phyloP scores from a whole-genome alignment of 768 basidiomycete genomes.

The Lactarius vividus region DNA sequence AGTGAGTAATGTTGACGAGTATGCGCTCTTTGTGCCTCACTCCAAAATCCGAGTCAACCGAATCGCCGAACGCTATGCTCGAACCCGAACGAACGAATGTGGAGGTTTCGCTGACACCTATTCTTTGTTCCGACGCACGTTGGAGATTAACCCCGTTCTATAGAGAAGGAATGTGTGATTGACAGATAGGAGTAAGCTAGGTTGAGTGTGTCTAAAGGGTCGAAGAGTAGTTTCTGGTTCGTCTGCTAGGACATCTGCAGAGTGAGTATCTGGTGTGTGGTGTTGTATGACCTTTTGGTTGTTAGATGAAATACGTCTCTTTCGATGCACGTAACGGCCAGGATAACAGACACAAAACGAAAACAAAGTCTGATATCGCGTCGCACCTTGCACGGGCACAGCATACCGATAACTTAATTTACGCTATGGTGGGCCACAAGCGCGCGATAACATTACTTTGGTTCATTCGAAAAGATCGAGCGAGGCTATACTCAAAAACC shows the following conservation, averaged over 20 bases:
- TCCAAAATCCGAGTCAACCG: background rate
- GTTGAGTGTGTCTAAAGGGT: background rate
- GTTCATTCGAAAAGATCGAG: background rate
- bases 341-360: background rate
- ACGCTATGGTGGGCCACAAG: background rate
- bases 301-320: background rate
- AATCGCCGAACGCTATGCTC: background rate
- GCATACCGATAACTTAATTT: background rate
- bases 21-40: background rate
- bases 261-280: background rate
- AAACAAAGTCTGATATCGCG: background rate
- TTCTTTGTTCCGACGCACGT: background rate
- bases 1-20: background rate
- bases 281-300: background rate
- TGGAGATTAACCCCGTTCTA: background rate
- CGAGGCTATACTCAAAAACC: slow-evolving; percentile 1
- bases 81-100: background rate
- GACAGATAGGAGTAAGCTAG: background rate
- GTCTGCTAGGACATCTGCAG: background rate
- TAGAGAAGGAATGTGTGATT: background rate
- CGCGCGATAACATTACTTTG: background rate
- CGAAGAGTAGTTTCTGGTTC: background rate
- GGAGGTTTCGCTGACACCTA: too few relatives aligned
- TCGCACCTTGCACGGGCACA: background rate
- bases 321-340: background rate